Evolutionary conservation across 345 rosid genomes (phyloP).

Genomic region (Erysimum cheiranthoides): DNA sequence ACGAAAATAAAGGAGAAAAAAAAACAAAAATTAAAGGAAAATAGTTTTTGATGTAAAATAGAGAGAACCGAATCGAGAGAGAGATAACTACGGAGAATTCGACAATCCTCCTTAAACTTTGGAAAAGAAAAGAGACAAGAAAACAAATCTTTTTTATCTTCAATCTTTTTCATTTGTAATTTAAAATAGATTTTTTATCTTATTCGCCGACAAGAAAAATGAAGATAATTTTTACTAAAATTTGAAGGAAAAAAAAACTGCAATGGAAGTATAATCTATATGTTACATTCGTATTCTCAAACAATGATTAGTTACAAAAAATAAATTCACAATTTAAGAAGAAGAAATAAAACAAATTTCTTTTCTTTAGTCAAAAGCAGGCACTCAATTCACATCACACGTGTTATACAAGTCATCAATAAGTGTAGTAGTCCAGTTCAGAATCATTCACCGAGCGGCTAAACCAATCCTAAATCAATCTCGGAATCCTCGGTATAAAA

Average conservation of each 20-base stretch:
- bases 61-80: conserved; percentile 31
- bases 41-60: conserved; percentile 36
- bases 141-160: conserved; percentile 1
- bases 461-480: conserved; percentile 31
- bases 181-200: conserved; percentile 29
- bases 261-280: neutral
- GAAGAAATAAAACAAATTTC: neutral
- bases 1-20: conserved; percentile 27
- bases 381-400: conserved; percentile 43
- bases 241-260: neutral
- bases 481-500: neutral
- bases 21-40: conserved; percentile 18
- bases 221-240: neutral
- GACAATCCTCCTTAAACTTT: conserved; percentile 41
- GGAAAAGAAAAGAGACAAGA: conserved; percentile 33
- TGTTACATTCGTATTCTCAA: conserved; percentile 19
- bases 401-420: conserved; percentile 42
- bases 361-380: conserved; percentile 36
- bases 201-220: neutral
- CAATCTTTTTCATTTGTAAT: conserved; percentile 7
- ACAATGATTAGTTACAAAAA: conserved; percentile 23
- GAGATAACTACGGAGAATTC: conserved; percentile 35
- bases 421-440: conserved; percentile 23
- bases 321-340: conserved; percentile 19
- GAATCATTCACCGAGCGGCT: conserved; percentile 26